A percentile compares a stretch with the other conserved stretches of the same genome.
Evolutionary conservation across 768 basidiomycete species (phyloP).

Genomic region (Coprinellus aureogranulatus): DNA sequence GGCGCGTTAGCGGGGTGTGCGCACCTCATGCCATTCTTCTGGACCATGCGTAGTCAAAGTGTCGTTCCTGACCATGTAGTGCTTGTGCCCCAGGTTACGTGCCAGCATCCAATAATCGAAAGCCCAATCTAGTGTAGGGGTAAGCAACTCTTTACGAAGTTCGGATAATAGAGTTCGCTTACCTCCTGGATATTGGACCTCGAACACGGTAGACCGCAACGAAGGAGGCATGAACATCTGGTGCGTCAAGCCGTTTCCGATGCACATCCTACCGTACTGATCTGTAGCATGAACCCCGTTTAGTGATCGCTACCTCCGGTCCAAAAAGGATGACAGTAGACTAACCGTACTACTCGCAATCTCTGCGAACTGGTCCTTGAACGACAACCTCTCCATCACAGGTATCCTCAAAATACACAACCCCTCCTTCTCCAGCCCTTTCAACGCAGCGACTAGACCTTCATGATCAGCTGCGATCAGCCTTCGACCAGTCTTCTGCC

Average conservation of each 20-base stretch:
- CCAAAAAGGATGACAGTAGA: neutral
- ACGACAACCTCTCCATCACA: constrained; percentile 19
- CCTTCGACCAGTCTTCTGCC: constrained; percentile 39
- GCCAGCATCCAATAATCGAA: constrained; percentile 44
- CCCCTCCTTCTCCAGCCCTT: constrained; percentile 18
- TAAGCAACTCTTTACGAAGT: neutral
- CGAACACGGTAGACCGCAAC: constrained; percentile 61
- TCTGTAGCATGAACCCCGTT: constrained; percentile 9
- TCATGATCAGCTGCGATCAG: constrained; percentile 20
- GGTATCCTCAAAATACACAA: constrained; percentile 20
- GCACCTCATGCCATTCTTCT: constrained; percentile 26
- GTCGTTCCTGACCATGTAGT: constrained; percentile 70
- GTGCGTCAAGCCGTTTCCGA: constrained; percentile 67
- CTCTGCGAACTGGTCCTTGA: constrained; percentile 20
- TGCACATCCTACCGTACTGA: constrained; percentile 40
- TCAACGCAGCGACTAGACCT: constrained; percentile 20
- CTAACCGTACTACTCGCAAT: constrained; percentile 22
- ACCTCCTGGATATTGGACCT: constrained; percentile 39
- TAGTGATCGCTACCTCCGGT: neutral
- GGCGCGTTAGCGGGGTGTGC: too few species aligned
- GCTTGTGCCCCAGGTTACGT: constrained; percentile 42
- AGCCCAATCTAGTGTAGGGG: constrained; percentile 27
- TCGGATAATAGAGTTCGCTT: neutral
- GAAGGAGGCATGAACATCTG: constrained; percentile 70
- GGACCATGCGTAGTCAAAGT: constrained; percentile 40